phyloP scores from a whole-genome alignment of 352 stramenopile species.

The Plasmopara muralis region DNA sequence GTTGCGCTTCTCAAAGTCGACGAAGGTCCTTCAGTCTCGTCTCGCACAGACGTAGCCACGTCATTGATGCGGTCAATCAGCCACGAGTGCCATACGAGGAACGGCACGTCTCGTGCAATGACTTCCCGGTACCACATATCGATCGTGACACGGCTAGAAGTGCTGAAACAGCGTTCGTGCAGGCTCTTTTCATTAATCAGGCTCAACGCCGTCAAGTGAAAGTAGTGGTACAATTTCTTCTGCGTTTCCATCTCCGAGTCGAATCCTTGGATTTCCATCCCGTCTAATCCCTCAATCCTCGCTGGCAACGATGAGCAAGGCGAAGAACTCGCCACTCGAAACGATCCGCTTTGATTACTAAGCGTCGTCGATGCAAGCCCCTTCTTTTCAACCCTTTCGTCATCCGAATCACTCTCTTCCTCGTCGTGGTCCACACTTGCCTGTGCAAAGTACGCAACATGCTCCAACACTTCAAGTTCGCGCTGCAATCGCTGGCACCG shows the following conservation, averaged over 20 bases:
- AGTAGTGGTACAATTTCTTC: conserved; percentile 84
- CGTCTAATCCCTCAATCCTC: conserved; percentile 26
- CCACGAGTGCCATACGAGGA: conserved; percentile 77
- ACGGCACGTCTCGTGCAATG: conserved; percentile 57
- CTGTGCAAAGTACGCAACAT: conserved; percentile 67
- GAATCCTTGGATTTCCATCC: conserved; percentile 29
- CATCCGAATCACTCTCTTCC: conserved; percentile 62
- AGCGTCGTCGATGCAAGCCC: conserved; percentile 2
- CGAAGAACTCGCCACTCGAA: conserved; percentile 16
- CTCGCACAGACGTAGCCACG: conserved; percentile 44
- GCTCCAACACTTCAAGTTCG: conserved; percentile 66
- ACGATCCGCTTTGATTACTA: conserved; percentile 15
- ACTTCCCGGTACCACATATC: conserved; percentile 82
- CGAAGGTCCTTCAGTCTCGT: conserved; percentile 18
- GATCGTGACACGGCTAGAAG: conserved; percentile 77
- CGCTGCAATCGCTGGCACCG: conserved; percentile 66
- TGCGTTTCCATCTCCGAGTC: conserved; percentile 64
- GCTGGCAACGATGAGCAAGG: conserved; percentile 36
- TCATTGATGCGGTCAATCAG: conserved; percentile 76
- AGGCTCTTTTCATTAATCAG: conserved; percentile 85
- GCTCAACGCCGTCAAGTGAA: conserved; percentile 78
- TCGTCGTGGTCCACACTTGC: conserved; percentile 60
- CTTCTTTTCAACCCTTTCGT: conserved; percentile 30
- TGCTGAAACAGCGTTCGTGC: conserved; percentile 70
- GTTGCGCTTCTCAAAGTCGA: conserved; percentile 8